These are phyloP conservation scores for Anthoceros angustus DNA, from an alignment of 225 moss, liverwort and hornwort genomes.

Conservation along the genomic window DNA sequence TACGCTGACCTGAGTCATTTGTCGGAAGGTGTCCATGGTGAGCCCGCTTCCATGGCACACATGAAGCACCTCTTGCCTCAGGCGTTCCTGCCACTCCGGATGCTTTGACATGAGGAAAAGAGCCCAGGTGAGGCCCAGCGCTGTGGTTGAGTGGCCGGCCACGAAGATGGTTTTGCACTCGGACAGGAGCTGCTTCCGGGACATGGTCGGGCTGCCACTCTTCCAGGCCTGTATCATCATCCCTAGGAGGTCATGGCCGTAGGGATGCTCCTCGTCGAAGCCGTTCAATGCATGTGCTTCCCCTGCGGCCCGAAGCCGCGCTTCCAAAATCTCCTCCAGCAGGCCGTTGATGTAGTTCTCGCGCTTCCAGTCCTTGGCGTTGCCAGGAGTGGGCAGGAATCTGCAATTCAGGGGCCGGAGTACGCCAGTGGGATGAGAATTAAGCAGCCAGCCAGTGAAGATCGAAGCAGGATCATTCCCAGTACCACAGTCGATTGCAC, in stretches of 20 bases:
- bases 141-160: background rate
- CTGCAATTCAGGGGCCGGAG: background rate
- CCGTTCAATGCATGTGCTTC: conserved; percentile 4
- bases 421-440: background rate
- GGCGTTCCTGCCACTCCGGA: background rate
- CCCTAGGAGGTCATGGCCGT: conserved; percentile 18
- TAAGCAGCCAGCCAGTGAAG: background rate
- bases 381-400: background rate
- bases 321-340: conserved; percentile 9
- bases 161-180: conserved; percentile 24
- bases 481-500: background rate
- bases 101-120: background rate
- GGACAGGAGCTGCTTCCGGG: conserved; percentile 11
- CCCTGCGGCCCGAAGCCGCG: conserved; percentile 1
- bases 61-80: background rate
- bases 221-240: conserved; percentile 14
- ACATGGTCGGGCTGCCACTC: background rate
- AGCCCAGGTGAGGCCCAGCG: background rate
- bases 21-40: background rate
- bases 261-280: background rate
- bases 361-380: conserved; percentile 2
- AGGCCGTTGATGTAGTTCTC: conserved; percentile 15
- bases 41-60: conserved; percentile 9
- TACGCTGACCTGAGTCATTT: background rate
- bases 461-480: background rate